Percentiles rank a stretch among this genome's conserved stretches.
Conservation (phyloP, 2,329 filamentous ascomycete genomes). For the Bisporella sp. region DNA sequence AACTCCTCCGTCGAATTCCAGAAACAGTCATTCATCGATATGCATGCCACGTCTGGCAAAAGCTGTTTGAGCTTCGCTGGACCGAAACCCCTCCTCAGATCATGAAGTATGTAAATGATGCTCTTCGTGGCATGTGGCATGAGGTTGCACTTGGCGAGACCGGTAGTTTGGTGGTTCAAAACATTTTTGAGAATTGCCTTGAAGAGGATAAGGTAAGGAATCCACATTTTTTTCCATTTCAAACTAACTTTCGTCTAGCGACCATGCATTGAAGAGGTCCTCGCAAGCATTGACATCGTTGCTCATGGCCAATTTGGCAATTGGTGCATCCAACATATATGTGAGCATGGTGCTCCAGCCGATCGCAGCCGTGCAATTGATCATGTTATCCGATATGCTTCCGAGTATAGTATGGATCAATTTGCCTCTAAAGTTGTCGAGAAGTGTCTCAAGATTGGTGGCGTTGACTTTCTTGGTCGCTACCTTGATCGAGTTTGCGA, state of each 20-base stretch:
- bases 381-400: conserved; percentile 87
- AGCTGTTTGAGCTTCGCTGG: conserved; percentile 97
- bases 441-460: conserved; percentile 97
- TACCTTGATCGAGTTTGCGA: conserved; percentile 94
- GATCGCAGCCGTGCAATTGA: conserved; percentile 93
- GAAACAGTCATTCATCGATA: conserved; percentile 98
- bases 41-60: conserved; percentile 99
- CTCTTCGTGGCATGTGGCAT: conserved; percentile 95
- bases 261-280: conserved; percentile 93
- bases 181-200: conserved; percentile 98
- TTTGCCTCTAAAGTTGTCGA: conserved; percentile 99
- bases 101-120: conserved; percentile 97
- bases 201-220: conserved; percentile 90
- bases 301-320: conserved; percentile 98
- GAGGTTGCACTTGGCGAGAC: conserved; percentile 96
- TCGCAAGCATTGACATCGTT: conserved; percentile 91
- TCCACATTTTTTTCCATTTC: conserved; percentile 4
- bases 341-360: conserved; percentile 85
- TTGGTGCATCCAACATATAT: conserved; percentile 99
- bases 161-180: conserved; percentile 95
- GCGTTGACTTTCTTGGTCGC: conserved; percentile 79
- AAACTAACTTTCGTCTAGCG: conserved; percentile 50
- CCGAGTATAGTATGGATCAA: conserved; percentile 97
- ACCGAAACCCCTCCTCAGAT: conserved; percentile 91
- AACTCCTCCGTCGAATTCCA: conserved; percentile 87